Conservation (phyloP, 331 rosid genomes). For the Acacia concinna region DNA sequence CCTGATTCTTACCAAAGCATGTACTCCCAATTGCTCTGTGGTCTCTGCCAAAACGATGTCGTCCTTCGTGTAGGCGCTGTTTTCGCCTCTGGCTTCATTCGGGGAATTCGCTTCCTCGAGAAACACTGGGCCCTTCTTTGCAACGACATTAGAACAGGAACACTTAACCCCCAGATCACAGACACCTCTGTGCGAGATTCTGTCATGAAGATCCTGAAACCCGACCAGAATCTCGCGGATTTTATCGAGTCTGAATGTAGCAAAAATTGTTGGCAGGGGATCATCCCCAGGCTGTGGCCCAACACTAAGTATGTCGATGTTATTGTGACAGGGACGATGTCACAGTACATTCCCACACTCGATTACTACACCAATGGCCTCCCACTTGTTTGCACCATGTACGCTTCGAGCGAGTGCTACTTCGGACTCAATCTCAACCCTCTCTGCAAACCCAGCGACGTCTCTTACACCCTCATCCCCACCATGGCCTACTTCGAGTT, state of each 20-base stretch:
- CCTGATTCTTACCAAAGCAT: constrained; percentile 86
- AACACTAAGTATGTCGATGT: constrained; percentile 90
- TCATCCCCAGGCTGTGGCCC: constrained; percentile 80
- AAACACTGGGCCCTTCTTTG: constrained; percentile 67
- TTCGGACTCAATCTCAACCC: constrained; percentile 90
- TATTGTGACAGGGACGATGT: constrained; percentile 94
- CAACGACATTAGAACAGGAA: constrained; percentile 65
- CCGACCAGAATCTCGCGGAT: constrained; percentile 64
- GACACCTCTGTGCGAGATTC: constrained; percentile 59
- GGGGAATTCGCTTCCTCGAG: constrained; percentile 73
- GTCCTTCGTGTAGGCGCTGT: constrained; percentile 79
- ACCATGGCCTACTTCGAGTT: constrained; percentile 87
- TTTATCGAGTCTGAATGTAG: constrained; percentile 56
- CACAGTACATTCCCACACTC: constrained; percentile 82
- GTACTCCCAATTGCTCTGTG: constrained; percentile 84
- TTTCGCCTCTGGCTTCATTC: constrained; percentile 84
- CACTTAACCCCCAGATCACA: constrained; percentile 43
- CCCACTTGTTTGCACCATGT: constrained; percentile 90
- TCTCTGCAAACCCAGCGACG: constrained; percentile 67
- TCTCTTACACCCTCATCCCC: constrained; percentile 86
- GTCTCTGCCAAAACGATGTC: constrained; percentile 63
- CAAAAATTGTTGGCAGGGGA: constrained; percentile 71
- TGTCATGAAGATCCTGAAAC: constrained; percentile 47
- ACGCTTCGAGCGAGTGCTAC: constrained; percentile 88
- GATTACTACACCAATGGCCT: constrained; percentile 81